Conservation (phyloP, 2,329 filamentous ascomycete genomes). For the Alternaria triticina region DNA sequence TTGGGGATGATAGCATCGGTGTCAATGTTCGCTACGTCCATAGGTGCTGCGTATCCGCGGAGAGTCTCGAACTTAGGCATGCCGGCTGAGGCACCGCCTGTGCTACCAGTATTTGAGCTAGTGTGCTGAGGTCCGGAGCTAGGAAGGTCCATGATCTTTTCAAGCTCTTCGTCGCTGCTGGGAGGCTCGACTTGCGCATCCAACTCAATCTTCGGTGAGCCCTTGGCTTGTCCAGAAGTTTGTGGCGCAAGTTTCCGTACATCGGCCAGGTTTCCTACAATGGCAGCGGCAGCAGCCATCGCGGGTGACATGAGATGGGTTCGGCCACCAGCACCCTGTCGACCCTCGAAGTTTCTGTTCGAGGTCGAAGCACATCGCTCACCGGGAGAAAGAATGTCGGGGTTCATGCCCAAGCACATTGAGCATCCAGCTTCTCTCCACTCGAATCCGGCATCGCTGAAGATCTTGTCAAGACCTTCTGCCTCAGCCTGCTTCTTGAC, state of each 20-base stretch:
- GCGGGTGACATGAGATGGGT: conserved; percentile 97
- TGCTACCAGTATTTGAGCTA: conserved; percentile 56
- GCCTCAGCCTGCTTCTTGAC: conserved; percentile 90
- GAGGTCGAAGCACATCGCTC: conserved; percentile 95
- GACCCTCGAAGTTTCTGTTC: conserved; percentile 97
- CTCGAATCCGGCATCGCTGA: conserved; percentile 89
- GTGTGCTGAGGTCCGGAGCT: conserved; percentile 71
- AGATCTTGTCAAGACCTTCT: conserved; percentile 93
- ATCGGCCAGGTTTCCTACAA: conserved; percentile 89
- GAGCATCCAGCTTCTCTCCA: conserved; percentile 98
- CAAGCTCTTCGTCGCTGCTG: conserved; percentile 67
- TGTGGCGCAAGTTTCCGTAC: conserved; percentile 75
- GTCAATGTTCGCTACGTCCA: conserved; percentile 90
- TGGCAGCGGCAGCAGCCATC: conserved; percentile 91
- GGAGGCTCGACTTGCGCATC: conserved; percentile 64
- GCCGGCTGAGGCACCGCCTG: conserved; percentile 60
- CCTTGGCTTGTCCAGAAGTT: conserved; percentile 51
- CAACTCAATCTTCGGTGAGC: conserved; percentile 66
- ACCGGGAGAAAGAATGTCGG: conserved; percentile 88
- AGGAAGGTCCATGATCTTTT: conserved; percentile 66
- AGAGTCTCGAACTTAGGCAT: conserved; percentile 84
- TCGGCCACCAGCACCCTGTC: conserved; percentile 87
- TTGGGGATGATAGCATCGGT: conserved; percentile 99
- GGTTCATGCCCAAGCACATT: conserved; percentile 99
- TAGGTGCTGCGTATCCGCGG: conserved; percentile 84